These are phyloP conservation scores for Craterostigma plantagineum DNA, from an alignment of 257 asterid species.

Conservation along the genomic window DNA sequence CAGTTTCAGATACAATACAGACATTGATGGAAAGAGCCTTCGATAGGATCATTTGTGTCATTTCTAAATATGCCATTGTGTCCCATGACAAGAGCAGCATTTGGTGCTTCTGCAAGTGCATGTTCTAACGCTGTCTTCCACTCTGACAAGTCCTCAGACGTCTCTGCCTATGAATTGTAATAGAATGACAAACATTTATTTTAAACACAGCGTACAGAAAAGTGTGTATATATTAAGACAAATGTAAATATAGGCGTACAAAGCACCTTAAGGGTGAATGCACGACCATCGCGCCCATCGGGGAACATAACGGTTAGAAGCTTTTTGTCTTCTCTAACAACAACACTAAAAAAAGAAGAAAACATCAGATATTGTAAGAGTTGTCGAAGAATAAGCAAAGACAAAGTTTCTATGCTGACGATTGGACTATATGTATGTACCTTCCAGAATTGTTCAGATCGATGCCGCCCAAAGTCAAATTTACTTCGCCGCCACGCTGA, in stretches of 20 bases:
- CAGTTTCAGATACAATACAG: slow-evolving; percentile 6
- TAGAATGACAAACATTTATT: neutral
- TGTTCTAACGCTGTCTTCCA: slow-evolving; percentile 94
- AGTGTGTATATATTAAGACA: no score
- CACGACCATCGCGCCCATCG: slow-evolving; percentile 98
- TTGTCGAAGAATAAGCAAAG: slow-evolving; percentile 1
- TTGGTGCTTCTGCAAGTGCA: slow-evolving; percentile 95
- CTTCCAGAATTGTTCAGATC: slow-evolving; percentile 97
- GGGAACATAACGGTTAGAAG: slow-evolving; percentile 86
- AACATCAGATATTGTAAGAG: slow-evolving; percentile 3
- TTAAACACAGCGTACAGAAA: no score
- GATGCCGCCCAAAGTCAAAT: slow-evolving; percentile 89
- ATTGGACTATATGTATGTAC: slow-evolving; percentile 15
- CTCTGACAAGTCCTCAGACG: slow-evolving; percentile 86
- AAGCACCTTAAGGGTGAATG: slow-evolving; percentile 95
- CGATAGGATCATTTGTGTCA: slow-evolving; percentile 52
- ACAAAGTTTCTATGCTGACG: neutral
- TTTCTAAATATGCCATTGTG: slow-evolving; percentile 85
- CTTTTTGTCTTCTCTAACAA: slow-evolving; percentile 96
- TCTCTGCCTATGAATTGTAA: slow-evolving; percentile 56
- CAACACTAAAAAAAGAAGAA: slow-evolving; percentile 61
- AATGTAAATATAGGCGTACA: no score
- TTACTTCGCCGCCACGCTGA: slow-evolving; percentile 94
- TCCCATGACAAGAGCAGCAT: slow-evolving; percentile 98
- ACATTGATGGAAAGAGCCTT: slow-evolving; percentile 90